Evolutionary conservation across 1,284 basidiomycete species (phyloP).

Genomic region (Malassezia furfur): DNA sequence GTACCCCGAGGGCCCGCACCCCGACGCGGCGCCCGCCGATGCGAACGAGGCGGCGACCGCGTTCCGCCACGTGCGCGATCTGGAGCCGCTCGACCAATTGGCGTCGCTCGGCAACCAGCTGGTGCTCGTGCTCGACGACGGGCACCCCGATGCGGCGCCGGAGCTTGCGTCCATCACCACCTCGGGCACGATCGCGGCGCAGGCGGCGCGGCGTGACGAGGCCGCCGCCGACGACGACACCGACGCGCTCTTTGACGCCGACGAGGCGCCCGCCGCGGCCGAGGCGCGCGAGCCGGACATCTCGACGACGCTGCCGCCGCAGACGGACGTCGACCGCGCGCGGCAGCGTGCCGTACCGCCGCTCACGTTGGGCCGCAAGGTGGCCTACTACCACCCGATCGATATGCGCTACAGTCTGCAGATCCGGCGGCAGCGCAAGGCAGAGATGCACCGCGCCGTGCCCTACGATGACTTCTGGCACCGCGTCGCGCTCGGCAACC

Average conservation of each 20-base stretch:
- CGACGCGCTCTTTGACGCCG: constrained; percentile 1
- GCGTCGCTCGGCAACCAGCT: constrained; percentile 27
- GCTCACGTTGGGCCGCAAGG: constrained; percentile 24
- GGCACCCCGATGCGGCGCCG: constrained; percentile 29
- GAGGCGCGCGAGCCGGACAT: background rate
- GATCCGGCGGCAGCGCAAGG: constrained; percentile 28
- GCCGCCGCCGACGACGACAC: constrained; percentile 8
- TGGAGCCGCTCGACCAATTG: constrained; percentile 30
- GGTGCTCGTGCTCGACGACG: constrained; percentile 35
- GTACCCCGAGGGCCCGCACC: constrained; percentile 18
- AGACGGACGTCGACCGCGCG: constrained; percentile 26
- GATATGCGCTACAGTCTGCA: constrained; percentile 38
- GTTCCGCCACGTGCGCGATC: constrained; percentile 33
- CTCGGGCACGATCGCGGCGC: constrained; percentile 16
- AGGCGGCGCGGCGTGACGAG: constrained; percentile 25
- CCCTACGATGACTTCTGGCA: constrained; percentile 39
- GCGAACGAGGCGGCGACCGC: constrained; percentile 28
- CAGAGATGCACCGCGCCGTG: constrained; percentile 16
- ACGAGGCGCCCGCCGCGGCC: background rate
- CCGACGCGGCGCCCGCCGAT: background rate
- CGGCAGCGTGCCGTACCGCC: constrained; percentile 23
- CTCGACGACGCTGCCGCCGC: constrained; percentile 25
- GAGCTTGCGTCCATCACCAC: constrained; percentile 25
- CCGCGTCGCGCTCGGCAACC: constrained; percentile 27
- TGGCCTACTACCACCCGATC: constrained; percentile 41